Conservation (phyloP, 768 basidiomycete genomes). For the Pilatotrama ljubarskyi region DNA sequence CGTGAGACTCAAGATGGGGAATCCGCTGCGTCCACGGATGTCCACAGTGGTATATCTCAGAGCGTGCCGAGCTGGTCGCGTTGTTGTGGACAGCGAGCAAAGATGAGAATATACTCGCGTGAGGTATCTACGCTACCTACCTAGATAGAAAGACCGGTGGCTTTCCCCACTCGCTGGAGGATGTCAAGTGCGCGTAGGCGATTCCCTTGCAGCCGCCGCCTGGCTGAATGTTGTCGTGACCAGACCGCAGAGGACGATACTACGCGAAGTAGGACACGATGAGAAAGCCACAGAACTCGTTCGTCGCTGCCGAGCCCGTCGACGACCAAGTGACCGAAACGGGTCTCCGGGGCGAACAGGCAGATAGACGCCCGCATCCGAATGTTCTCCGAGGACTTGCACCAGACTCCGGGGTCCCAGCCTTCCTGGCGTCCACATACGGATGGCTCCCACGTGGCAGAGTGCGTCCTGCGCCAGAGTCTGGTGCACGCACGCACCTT, state of each 20-base stretch:
- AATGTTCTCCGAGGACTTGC: not conserved
- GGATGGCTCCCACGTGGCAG: not conserved
- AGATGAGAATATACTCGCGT: too few species aligned
- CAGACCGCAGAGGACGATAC: not conserved
- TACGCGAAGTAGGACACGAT: not conserved
- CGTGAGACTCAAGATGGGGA: not conserved
- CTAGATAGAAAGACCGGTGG: not conserved
- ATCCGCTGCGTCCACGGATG: not conserved
- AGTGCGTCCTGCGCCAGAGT: not conserved
- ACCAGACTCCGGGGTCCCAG: not conserved
- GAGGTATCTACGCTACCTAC: not conserved
- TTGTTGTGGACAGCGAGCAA: too few species aligned
- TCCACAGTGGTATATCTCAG: not conserved
- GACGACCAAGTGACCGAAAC: not conserved
- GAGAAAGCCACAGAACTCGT: not conserved
- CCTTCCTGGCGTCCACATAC: not conserved
- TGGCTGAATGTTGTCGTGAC: not conserved
- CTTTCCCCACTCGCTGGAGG: not conserved
- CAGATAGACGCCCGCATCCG: constrained; percentile 1
- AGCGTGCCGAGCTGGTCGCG: too few species aligned
- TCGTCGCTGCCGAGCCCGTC: not conserved
- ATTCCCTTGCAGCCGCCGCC: not conserved
- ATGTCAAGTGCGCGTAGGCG: not conserved
- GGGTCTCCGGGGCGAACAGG: not conserved
- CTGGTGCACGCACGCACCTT: constrained; percentile 11